A percentile compares a stretch with the other conserved stretches of the same genome.
Evolutionary conservation across 2,329 filamentous ascomycete species (phyloP).

Genomic region (Anthostomella pinea): DNA sequence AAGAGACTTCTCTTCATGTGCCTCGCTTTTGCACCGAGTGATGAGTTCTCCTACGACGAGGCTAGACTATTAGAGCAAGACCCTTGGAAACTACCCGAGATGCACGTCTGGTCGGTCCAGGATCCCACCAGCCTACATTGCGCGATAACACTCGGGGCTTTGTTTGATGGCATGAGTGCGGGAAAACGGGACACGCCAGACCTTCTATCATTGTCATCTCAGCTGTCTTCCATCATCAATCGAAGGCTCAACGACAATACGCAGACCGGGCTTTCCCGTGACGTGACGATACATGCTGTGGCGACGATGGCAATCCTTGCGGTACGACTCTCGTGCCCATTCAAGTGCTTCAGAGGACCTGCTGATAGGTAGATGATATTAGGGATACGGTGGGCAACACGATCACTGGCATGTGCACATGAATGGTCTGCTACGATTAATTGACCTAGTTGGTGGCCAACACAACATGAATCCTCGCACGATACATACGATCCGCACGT

Average conservation of each 20-base stretch:
- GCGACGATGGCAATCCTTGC: conserved; percentile 14
- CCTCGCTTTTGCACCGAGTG: conserved; percentile 7
- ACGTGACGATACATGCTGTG: conserved; percentile 14
- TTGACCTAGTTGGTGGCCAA: conserved; percentile 30
- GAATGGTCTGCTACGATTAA: conserved; percentile 32
- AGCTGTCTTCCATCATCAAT: conserved; percentile 13
- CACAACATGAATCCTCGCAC: conserved; percentile 13
- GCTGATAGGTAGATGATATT: background rate
- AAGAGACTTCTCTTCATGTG: conserved; percentile 11
- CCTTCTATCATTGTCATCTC: conserved; percentile 5
- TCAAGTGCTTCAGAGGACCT: too few relatives aligned
- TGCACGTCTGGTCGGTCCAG: conserved; percentile 5
- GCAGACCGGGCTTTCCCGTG: conserved; percentile 1
- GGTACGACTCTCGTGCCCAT: conserved; percentile 4
- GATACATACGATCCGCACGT: conserved; percentile 30
- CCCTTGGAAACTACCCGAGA: conserved; percentile 1
- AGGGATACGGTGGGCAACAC: conserved; percentile 34
- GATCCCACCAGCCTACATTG: conserved; percentile 15
- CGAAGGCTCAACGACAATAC: conserved; percentile 10
- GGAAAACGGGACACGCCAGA: conserved; percentile 3
- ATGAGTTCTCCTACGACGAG: background rate
- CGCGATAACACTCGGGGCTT: conserved; percentile 10
- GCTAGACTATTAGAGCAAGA: too few relatives aligned
- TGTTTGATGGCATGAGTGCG: conserved; percentile 13
- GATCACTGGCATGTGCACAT: conserved; percentile 40